Evolutionary conservation across 257 asterid species (phyloP).

Genomic region (Solanum virginianum): DNA sequence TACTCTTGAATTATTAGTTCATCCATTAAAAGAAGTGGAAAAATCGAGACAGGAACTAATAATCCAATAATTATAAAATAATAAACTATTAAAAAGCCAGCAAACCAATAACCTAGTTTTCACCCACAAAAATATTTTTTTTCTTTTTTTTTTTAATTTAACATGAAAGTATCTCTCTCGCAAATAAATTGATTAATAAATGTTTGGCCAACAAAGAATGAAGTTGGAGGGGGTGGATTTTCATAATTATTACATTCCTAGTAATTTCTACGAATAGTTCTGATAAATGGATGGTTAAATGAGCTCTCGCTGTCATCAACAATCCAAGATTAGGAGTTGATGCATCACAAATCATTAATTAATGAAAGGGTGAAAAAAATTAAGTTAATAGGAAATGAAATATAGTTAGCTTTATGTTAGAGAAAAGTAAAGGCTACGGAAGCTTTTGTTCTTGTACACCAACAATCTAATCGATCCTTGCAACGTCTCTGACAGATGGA

Average conservation of each 20-base stretch:
- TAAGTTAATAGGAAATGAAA: neutral
- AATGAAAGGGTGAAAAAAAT: neutral
- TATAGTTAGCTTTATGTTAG: constrained; percentile 43
- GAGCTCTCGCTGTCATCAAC: neutral
- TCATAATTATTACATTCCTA: neutral
- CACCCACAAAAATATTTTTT: neutral
- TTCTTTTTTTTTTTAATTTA: neutral
- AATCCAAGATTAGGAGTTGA: neutral
- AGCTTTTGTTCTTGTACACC: constrained; percentile 1
- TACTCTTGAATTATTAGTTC: neutral
- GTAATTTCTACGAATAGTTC: neutral
- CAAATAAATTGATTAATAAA: neutral
- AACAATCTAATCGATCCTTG: neutral
- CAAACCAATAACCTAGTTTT: neutral
- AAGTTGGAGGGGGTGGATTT: neutral
- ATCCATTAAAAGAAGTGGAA: neutral
- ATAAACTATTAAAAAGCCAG: too few species aligned
- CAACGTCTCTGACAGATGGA: neutral
- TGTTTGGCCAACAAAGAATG: neutral
- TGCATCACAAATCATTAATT: constrained; percentile 31
- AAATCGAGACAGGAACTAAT: too few species aligned
- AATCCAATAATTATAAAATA: too few species aligned
- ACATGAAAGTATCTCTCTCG: neutral
- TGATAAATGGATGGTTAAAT: neutral
- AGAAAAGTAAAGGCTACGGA: constrained; percentile 50